phyloP scores from a whole-genome alignment of 352 stramenopile species.

The Phytophthora macrochlamydospora region DNA sequence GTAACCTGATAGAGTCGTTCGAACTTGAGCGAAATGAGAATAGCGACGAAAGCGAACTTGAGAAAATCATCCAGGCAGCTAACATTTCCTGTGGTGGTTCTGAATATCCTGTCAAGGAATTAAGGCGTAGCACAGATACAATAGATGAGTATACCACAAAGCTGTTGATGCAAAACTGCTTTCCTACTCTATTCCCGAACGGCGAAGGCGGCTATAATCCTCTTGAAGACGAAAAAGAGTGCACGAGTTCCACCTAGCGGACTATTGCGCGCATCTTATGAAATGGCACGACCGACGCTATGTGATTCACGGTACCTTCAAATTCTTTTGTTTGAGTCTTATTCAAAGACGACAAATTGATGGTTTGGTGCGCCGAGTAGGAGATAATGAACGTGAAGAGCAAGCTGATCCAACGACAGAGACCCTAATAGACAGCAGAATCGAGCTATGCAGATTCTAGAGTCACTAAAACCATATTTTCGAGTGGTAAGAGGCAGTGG shows the following conservation, averaged over 20 bases:
- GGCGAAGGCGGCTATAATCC: background rate
- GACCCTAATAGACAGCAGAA: background rate
- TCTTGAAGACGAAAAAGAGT: background rate
- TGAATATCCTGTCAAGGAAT: background rate
- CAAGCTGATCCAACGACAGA: background rate
- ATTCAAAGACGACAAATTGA: conserved; percentile 26
- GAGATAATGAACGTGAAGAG: background rate
- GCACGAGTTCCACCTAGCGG: conserved; percentile 4
- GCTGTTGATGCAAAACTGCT: conserved; percentile 20
- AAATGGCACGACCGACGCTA: conserved; percentile 2
- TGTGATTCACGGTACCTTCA: conserved; percentile 12
- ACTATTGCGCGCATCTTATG: conserved; percentile 17
- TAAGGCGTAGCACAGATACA: background rate
- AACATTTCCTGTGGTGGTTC: background rate
- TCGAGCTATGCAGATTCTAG: background rate
- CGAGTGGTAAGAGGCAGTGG: background rate
- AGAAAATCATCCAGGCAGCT: background rate
- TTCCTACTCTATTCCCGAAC: conserved; percentile 18
- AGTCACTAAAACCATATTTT: conserved; percentile 5
- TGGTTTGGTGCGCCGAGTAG: conserved; percentile 2
- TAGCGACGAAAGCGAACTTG: background rate
- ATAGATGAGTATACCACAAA: conserved; percentile 2
- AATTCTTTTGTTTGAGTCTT: conserved; percentile 29
- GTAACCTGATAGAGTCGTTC: background rate
- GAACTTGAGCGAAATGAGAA: background rate